Base-by-base conservation (phyloP, 768 basidiomycete genomes). In the Leccinum variicolor region DNA sequence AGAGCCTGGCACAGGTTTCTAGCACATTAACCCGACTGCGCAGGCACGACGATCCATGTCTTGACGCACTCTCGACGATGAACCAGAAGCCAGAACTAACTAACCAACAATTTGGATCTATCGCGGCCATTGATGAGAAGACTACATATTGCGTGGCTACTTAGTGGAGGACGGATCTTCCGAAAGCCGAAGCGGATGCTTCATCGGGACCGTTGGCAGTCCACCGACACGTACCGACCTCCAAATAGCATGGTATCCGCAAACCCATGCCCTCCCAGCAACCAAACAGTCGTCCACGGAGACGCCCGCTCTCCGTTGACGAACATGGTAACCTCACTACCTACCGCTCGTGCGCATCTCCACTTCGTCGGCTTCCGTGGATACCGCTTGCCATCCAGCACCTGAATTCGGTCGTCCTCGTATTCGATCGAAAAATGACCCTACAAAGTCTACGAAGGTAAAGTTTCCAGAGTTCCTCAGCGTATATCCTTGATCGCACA, bases 341-440 rank as follows among this genome's bases (percentile, higher is more conserved):
- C 57, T 41, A 45, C 15, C 36, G 1, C 43, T 70, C 50, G 61
- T 58, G 10, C 62, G 67, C 69, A 65, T 89, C 76, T 92, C 91
- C 46, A 90, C 89, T 25, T 77, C 81, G 28, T 85, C 84, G 5
- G 76, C 75, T 52, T 82, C 83, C 26, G 86, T 90, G 41, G 90
- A 84, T 45, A 92, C 85, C 25, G 86, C 85, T 74, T 87, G 79
- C 90, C 90, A 90, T 19, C 90, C 90, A 23, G 82, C 80, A 17
- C 81, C 83, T 23, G 78, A 73, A 52, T 76, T 73, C 14, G 81
- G 79, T 47, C 79, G 78, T 25, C 85, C 82, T 39, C 77, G 76
- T 54, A 86, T 66, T 60, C 80, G 74, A 53, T 79, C 76, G 52
- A 82, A 61, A 45, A 75, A 68, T 26, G 75, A 74, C 36, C 74